Base-by-base conservation (phyloP, 1,284 basidiomycete genomes). In the Grifola frondosa region DNA sequence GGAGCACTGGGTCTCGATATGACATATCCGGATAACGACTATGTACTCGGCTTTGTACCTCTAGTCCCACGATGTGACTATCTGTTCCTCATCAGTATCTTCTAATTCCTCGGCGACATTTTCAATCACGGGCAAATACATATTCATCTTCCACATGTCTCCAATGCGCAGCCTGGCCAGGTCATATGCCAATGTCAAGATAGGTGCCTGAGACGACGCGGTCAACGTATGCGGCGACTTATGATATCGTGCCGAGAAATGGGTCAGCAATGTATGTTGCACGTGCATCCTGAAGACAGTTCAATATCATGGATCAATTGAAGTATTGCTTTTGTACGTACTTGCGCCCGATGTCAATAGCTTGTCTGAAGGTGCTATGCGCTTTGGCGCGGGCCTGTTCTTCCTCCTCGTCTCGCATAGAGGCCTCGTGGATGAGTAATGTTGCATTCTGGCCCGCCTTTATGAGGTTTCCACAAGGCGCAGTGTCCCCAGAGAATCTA, bases 231-330 rank as follows among this genome's bases (percentile, higher is more conserved):
- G 74, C 1, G 91, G 88, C 58, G 94, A 73, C 58, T 91, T 93
- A 11, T 94, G 93, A 64, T 97, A 97, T 10, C 95, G 82, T 42
- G 91, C 90, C 10, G 93, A 97, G 65, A 98, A 98, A 65, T 98
- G 95, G 2, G 94, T 98, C 19, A 98, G 76, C 25, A 98, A 75
- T 19, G 91, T 74, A 53, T 91, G 83, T 44, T 81, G 69, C 1
- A 92, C 93, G 6, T 77, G 72, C 91, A 96, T 95, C 52, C 88
- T 91, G 55, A 23, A 16, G 28, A 20, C 22, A 16, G 11, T 15
- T 33, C 9, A 36, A 35, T 37, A 30, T 23, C 37, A 19, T 10
- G 24, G 2, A 34, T 10, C 20, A 8, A 12, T 33, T n/a, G n/a
- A 30, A n/a, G 9, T 29, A n/a, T n/a, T n/a, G n/a, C n/a, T n/a